Conservation (phyloP, 2,329 filamentous ascomycete species). For the Dothideomycetes sp. region DNA sequence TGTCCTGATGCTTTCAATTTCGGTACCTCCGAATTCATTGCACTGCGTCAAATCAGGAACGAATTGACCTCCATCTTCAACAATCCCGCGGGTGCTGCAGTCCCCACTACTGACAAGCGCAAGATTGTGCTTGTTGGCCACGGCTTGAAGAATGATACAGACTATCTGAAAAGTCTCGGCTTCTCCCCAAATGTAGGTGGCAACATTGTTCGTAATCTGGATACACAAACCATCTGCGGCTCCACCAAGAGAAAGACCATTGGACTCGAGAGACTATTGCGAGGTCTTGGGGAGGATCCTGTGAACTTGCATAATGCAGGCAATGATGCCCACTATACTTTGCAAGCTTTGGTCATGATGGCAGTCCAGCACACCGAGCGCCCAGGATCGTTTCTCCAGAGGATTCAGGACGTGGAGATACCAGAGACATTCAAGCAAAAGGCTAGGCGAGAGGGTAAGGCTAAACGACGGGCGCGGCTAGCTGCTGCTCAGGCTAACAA, state of each 20-base stretch:
- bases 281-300: conserved; percentile 4
- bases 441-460: neutral
- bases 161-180: conserved; percentile 11
- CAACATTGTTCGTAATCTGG: conserved; percentile 11
- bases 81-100: neutral
- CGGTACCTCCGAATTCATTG: conserved; percentile 13
- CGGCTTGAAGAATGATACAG: conserved; percentile 13
- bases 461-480: neutral
- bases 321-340: conserved; percentile 13
- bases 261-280: conserved; percentile 11
- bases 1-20: conserved; percentile 18
- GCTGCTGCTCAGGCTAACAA: no score
- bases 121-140: conserved; percentile 17
- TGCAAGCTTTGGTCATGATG: conserved; percentile 15
- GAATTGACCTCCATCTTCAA: conserved; percentile 9
- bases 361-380: conserved; percentile 11
- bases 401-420: neutral
- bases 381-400: conserved; percentile 2
- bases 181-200: conserved; percentile 8
- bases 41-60: conserved; percentile 8
- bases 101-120: conserved; percentile 7
- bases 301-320: conserved; percentile 12
- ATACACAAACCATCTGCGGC: conserved; percentile 14
- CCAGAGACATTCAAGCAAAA: neutral
- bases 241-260: conserved; percentile 11